A percentile compares a stretch with the other conserved stretches of the same genome.
phyloP scores from a whole-genome alignment of 2,329 filamentous ascomycete genomes.

The Thielaviopsis euricoi region DNA sequence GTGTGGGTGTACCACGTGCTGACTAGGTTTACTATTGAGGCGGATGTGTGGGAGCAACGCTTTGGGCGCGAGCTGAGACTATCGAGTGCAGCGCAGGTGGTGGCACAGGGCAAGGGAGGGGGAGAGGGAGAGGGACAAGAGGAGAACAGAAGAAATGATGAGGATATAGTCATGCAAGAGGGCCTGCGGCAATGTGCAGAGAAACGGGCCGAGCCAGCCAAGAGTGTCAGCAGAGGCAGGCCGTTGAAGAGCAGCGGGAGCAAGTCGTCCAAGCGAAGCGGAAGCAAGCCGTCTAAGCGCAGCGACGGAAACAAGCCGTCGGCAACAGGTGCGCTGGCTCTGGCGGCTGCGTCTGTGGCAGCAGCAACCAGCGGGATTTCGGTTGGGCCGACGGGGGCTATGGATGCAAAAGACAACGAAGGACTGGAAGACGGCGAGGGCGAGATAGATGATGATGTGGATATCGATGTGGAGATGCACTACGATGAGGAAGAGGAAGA shows the following conservation, averaged over 20 bases:
- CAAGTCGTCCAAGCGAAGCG: no score
- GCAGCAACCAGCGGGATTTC: not conserved
- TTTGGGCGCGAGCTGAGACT: not conserved
- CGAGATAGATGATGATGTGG: not conserved
- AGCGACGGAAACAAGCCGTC: no score
- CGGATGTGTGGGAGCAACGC: slow-evolving; percentile 22
- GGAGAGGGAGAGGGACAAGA: not conserved
- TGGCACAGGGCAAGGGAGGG: not conserved
- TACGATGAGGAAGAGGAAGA: not conserved
- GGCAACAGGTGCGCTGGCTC: not conserved
- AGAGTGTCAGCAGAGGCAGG: not conserved
- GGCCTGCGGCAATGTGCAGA: not conserved
- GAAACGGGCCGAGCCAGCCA: not conserved
- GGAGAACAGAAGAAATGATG: not conserved
- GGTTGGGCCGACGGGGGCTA: not conserved
- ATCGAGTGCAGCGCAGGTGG: not conserved
- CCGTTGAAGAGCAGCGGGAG: not conserved
- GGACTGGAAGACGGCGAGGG: not conserved
- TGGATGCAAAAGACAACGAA: not conserved
- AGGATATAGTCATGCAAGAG: not conserved
- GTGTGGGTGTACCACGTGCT: slow-evolving; percentile 26
- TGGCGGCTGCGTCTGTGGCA: not conserved
- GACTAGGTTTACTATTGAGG: slow-evolving; percentile 23
- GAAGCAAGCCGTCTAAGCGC: not conserved
- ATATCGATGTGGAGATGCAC: not conserved